Base-by-base conservation (phyloP, 768 basidiomycete genomes). In the Russula emetica region DNA sequence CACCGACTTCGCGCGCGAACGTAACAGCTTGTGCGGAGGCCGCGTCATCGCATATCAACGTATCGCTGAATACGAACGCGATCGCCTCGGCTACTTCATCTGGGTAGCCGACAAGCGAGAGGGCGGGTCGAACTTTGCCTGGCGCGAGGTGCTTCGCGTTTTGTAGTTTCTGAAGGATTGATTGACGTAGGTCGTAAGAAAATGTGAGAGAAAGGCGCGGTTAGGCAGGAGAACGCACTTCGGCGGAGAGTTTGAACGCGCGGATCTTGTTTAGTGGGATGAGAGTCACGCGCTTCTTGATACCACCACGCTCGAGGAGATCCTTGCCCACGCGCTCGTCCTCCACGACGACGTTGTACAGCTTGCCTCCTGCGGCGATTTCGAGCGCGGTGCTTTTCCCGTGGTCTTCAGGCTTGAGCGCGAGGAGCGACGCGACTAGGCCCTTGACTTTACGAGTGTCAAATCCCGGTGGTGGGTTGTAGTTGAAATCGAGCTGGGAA, bases 221-320 rank as follows among this genome's bases (percentile, higher is more conserved):
- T 13, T 36, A 36, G 3, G 36, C 13, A 36, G 11, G 54, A 8
- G 18, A 13, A 61, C 73, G 69, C 74, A 77, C 80, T 80, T 90
- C 76, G 5, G 78, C 74, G 4, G 78, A 71, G 58, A 85, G 77
- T 45, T 73, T 82, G 69, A 80, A 83, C 1, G 85, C 80, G 58
- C 83, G 84, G 71, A 99, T 95, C 77, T 94, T 96, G 74, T 88
- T 96, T 54, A 99, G 77, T 0, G 96, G 96, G 68, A 98, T 94
- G 74, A 97, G 85, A 0, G 94, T 97, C 22, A 96, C 90, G 22
- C 94, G 85, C 74, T 89, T 93, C 77, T 84, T 87, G 69, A 98
- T 83, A 55, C 79, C 77, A 10, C 87, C 86, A 53, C 88, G 85
- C 71, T 89, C 83, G 53, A 98, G 77, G 28, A 98, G 80, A 32